These are phyloP conservation scores for Coelastrella sp. DNA, from an alignment of 139 green algal species.

Conservation along the genomic window DNA sequence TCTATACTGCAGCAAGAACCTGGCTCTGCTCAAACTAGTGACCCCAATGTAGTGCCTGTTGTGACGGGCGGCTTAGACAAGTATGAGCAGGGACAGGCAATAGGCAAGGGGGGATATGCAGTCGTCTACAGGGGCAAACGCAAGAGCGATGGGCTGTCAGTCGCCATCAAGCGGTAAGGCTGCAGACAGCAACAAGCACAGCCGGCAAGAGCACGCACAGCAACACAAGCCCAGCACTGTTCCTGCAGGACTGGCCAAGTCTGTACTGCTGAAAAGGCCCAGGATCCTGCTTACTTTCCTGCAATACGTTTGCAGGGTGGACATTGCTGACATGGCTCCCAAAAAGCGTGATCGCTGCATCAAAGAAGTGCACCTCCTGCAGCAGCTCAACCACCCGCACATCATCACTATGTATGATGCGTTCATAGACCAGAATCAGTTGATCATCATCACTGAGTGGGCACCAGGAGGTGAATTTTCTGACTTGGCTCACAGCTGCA, in stretches of 20 bases:
- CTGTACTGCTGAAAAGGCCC: not conserved
- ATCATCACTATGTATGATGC: conserved; percentile 74
- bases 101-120: conserved; percentile 70
- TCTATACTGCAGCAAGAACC: not conserved
- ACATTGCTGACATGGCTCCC: conserved; percentile 72
- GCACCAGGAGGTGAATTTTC: conserved; percentile 53
- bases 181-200: too few relatives aligned
- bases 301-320: conserved; percentile 9
- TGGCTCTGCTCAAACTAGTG: too few relatives aligned
- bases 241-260: too few relatives aligned
- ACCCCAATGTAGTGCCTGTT: not conserved
- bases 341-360: conserved; percentile 73
- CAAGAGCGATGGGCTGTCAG: conserved; percentile 51
- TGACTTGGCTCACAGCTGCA: not conserved
- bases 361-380: conserved; percentile 70
- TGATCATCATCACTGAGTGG: conserved; percentile 76
- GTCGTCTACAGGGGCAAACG: conserved; percentile 64
- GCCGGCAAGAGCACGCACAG: too few relatives aligned
- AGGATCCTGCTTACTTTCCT: too few relatives aligned
- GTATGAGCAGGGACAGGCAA: not conserved
- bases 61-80: conserved; percentile 9
- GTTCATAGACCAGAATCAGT: conserved; percentile 72
- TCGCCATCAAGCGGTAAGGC: conserved; percentile 45
- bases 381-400: conserved; percentile 67
- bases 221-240: too few relatives aligned